These are phyloP conservation scores for Neolentinus lepideus DNA, from an alignment of 1,284 basidiomycete species.

Conservation along the genomic window DNA sequence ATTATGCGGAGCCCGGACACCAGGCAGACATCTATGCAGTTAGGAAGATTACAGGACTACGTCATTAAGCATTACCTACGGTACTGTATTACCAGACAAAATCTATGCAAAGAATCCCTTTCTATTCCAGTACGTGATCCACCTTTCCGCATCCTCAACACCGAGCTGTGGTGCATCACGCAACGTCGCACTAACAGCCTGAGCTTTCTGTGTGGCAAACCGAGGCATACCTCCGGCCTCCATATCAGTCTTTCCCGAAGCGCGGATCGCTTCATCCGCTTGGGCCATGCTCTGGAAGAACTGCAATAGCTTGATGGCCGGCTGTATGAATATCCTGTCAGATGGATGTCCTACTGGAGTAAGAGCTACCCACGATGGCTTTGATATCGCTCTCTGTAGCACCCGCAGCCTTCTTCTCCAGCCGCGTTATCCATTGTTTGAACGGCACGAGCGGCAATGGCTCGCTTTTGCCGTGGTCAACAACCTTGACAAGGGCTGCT, in stretches of 20 bases:
- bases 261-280: not conserved
- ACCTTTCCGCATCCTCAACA: not conserved
- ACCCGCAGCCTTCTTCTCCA: conserved; percentile 1
- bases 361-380: not conserved
- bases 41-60: no score
- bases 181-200: not conserved
- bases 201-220: not conserved
- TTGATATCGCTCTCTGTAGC: conserved; percentile 14
- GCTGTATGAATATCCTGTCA: not conserved
- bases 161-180: not conserved
- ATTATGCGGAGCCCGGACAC: no score
- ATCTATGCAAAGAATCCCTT: not conserved
- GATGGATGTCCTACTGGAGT: not conserved
- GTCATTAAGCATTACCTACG: not conserved
- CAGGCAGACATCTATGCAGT: no score
- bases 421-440: not conserved
- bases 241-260: not conserved
- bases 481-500: not conserved
- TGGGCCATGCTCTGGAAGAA: not conserved
- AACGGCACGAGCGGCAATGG: not conserved
- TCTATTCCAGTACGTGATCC: not conserved
- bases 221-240: not conserved
- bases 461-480: not conserved
- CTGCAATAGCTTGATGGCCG: not conserved
- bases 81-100: not conserved